Evolutionary conservation across 2,329 filamentous ascomycete genomes (phyloP).

Genomic region (Macrophomina phaseolina): DNA sequence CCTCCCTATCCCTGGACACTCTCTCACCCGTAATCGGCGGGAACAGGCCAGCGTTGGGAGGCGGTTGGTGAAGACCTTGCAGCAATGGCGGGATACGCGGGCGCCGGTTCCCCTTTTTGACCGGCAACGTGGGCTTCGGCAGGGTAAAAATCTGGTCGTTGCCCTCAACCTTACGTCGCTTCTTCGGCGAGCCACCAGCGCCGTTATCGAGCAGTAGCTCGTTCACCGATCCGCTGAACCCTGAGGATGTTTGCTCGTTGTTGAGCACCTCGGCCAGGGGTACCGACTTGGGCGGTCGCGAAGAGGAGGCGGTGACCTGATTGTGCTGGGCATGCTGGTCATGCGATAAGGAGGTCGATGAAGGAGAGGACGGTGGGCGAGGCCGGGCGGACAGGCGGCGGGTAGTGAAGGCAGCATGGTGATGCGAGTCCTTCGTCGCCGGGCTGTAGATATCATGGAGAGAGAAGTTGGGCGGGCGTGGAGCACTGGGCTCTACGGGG

Average conservation of each 20-base stretch:
- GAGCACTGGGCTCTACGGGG: constrained; percentile 28
- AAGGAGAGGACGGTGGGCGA: background rate
- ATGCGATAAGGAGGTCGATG: constrained; percentile 1
- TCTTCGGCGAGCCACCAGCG: constrained; percentile 15
- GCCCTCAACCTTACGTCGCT: constrained; percentile 13
- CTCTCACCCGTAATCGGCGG: constrained; percentile 63
- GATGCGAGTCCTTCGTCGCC: constrained; percentile 21
- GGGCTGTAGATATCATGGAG: constrained; percentile 24
- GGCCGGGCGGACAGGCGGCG: constrained; percentile 12
- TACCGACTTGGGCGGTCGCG: constrained; percentile 34
- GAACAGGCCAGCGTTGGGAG: constrained; percentile 65
- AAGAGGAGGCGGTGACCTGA: background rate
- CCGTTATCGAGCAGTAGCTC: constrained; percentile 18
- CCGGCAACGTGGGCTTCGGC: constrained; percentile 41
- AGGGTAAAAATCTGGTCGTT: constrained; percentile 5
- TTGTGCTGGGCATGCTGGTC: constrained; percentile 9
- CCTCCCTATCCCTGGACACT: constrained; percentile 34
- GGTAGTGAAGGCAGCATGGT: constrained; percentile 18
- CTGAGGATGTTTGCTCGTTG: constrained; percentile 20
- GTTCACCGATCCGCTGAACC: constrained; percentile 24
- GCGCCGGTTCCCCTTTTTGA: constrained; percentile 39
- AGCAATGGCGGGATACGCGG: constrained; percentile 56
- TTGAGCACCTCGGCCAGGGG: constrained; percentile 46
- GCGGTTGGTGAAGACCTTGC: constrained; percentile 68
- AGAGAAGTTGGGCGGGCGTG: constrained; percentile 15